Base-by-base conservation (phyloP, 2,329 filamentous ascomycete genomes). In the Amesomyces nigricolor region DNA sequence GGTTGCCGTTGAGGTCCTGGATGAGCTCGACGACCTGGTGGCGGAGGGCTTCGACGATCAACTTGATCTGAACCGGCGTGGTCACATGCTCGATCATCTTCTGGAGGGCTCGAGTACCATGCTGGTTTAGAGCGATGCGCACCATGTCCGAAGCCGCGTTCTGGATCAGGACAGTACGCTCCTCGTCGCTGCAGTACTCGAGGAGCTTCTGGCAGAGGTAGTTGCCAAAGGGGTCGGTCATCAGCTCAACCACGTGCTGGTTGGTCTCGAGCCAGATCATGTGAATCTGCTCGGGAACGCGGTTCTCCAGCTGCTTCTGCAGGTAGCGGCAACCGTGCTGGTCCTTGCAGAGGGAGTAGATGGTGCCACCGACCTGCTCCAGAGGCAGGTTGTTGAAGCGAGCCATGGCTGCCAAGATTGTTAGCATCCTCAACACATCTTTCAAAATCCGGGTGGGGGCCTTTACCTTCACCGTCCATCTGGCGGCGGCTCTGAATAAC, bases 1-100 rank as follows among this genome's bases (percentile, higher is more conserved):
- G 94, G 67, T 99, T 99, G 70, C 94, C 94, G 68, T 99, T 99
- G 51, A 99, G 79, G 65, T 99, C 94, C 70, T 99, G 91, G 59
- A 99, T 96, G 53, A 99, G 81, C 64, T 94, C 87, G 17, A 99
- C 94, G 47, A 99, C 94, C 58, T 89, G 85, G 68, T 85, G 80
- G 61, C 86, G 82, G 49, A 99, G 80, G 13, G 94, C 89, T 53
- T 87, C 79, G 62, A 95, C 95, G 70, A 99, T 94, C 62, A 89
- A 87, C 64, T 88, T 79, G 49, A 92, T 88, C 73, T 99, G 94
- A 66, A 88, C 85, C 3, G 85, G 80, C 26, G 89, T 95, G 51
- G 86, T 88, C 66, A 99, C 89, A 70, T 89, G 95, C 73, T 99
- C 94, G 63, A 99, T 99, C 94, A 99, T 99, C 80, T 97, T 99